Base-by-base conservation (phyloP, 495 filamentous ascomycete species). In the Cercophora samala region DNA sequence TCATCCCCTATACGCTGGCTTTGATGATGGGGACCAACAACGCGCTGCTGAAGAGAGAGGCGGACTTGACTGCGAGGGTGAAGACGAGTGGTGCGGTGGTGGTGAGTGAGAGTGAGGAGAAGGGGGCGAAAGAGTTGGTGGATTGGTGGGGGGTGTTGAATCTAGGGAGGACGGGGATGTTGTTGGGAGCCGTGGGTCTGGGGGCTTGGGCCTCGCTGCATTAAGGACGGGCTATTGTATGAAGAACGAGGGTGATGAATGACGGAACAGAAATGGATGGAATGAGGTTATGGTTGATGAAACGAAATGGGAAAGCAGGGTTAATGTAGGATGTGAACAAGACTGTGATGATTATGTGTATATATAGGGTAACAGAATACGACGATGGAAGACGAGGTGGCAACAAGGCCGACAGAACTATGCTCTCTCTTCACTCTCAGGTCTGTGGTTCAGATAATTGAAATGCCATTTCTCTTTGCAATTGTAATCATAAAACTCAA, bases 71-170 rank as follows among this genome's bases (percentile, higher is more conserved):
- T 60, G 68, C 61, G n/a, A 54, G 70, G 62, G 61, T 37, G 21
- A 23, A 62, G 26, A 51, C 15, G 11, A 52, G 66, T 51, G 63
- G 23, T 2, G 58, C 65, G 68, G 61, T 52, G 17, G 64, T 21
- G 60, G 60, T 58, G 2, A 25, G n/a, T 8, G 61, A 22, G 68
- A 46, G 58, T 32, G 56, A 65, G 67, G 64, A 59, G 64, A 46
- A 22, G 60, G 76, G 75, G 1, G 74, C 79, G 32, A 80, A 85
- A 69, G 75, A 71, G 32, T 68, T 87, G 69, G 73, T 89, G 1
- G 83, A 87, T 73, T 70, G 70, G 62, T 89, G 85, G 85, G 85
- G 75, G n/a, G 76, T 76, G 62, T 63, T 85, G 72, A 87, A 87
- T 72, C 58, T 87, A 56, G 82, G 75, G 6, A 72, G 84, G 67